These are phyloP conservation scores for Raffaelea arxii DNA, from an alignment of 2,329 filamentous ascomycete genomes.

Conservation along the genomic window DNA sequence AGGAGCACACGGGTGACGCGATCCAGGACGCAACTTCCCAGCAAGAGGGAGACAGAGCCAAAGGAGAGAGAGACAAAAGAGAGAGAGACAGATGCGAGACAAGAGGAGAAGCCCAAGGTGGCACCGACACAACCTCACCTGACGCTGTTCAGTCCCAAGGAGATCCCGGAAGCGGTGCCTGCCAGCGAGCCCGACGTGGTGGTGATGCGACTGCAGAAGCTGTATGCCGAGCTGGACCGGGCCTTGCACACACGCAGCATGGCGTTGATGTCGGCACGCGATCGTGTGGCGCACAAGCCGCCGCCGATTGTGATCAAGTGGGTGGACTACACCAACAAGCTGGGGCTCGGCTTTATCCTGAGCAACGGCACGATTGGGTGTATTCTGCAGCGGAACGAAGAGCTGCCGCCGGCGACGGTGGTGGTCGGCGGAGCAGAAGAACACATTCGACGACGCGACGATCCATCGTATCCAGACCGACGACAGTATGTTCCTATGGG, in stretches of 20 bases:
- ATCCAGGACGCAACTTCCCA: conserved; percentile 10
- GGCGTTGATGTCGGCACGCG: conserved; percentile 45
- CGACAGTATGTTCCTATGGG: conserved; percentile 56
- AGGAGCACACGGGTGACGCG: too few relatives aligned
- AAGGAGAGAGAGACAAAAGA: too few relatives aligned
- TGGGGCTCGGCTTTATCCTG: conserved; percentile 74
- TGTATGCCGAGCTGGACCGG: conserved; percentile 53
- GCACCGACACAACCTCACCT: conserved; percentile 21
- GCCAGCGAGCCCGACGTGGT: conserved; percentile 49
- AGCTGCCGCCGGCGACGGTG: conserved; percentile 60
- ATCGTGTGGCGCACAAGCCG: conserved; percentile 46
- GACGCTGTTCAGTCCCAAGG: conserved; percentile 46
- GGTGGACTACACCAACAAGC: conserved; percentile 85
- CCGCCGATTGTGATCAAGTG: conserved; percentile 65
- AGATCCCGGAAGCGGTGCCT: conserved; percentile 38
- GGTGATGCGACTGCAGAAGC: conserved; percentile 41
- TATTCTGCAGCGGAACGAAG: conserved; percentile 47
- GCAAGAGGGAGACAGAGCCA: too few relatives aligned
- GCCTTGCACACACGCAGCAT: conserved; percentile 54
- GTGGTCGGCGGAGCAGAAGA: conserved; percentile 62
- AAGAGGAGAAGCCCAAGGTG: neutral
- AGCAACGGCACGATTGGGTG: conserved; percentile 75
- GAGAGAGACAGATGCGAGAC: neutral
- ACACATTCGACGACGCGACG: conserved; percentile 55
- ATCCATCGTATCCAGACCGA: conserved; percentile 44